phyloP scores from a whole-genome alignment of 768 basidiomycete genomes.

The Termitomyces sp. region DNA sequence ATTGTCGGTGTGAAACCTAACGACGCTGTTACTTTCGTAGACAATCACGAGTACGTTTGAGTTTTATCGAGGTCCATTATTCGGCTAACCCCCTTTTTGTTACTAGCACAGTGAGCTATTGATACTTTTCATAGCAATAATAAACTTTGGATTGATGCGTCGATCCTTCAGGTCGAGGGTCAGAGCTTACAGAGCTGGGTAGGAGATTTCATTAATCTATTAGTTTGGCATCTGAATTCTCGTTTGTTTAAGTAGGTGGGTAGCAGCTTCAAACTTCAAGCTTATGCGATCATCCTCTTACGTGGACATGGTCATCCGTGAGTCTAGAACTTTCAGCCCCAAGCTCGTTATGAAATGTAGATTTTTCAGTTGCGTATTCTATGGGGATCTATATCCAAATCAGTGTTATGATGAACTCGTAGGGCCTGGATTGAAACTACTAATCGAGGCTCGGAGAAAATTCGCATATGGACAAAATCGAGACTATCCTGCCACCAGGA shows the following conservation, averaged over 20 bases:
- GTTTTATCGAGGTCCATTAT: neutral
- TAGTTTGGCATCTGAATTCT: neutral
- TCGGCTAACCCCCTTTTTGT: neutral
- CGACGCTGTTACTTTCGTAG: constrained; percentile 88
- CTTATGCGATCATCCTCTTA: constrained; percentile 77
- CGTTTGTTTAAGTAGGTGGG: constrained; percentile 50
- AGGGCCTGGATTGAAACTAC: constrained; percentile 44
- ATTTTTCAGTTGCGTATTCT: constrained; percentile 74
- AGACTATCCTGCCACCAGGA: constrained; percentile 56
- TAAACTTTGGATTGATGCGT: neutral
- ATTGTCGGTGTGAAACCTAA: constrained; percentile 65
- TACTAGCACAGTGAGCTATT: constrained; percentile 54
- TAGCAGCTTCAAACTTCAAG: constrained; percentile 71
- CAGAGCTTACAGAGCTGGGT: constrained; percentile 86
- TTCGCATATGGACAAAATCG: constrained; percentile 63
- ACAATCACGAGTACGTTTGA: constrained; percentile 78
- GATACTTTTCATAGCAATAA: neutral
- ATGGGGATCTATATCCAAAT: constrained; percentile 79
- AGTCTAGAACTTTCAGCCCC: constrained; percentile 23
- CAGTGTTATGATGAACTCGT: constrained; percentile 56
- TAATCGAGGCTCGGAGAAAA: constrained; percentile 60
- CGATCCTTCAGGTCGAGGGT: constrained; percentile 44
- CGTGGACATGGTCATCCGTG: constrained; percentile 72
- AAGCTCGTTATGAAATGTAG: neutral
- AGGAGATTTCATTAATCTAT: constrained; percentile 16